Evolutionary conservation across 139 green algal genomes (phyloP).

Genomic region (Zygnema cylindricum): DNA sequence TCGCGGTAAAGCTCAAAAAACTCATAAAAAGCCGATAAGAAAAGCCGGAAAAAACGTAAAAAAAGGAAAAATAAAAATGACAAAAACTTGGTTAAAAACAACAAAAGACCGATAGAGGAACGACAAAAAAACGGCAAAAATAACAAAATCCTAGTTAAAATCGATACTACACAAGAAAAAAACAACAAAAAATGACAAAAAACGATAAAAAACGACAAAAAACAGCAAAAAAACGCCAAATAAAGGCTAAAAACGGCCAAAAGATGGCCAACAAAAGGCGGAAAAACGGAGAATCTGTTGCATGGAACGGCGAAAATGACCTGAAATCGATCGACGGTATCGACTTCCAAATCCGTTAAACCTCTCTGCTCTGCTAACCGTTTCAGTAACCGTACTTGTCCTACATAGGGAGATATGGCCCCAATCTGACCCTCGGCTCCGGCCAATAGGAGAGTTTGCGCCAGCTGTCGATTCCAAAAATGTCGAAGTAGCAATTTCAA

Average conservation of each 20-base stretch:
- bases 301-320: conserved; percentile 36
- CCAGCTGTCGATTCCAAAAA: conserved; percentile 22
- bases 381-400: conserved; percentile 69
- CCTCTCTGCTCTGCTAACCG: conserved; percentile 2
- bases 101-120: no score
- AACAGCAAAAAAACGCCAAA: no score
- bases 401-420: conserved; percentile 85
- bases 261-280: neutral
- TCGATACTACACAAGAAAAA: no score
- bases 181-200: no score
- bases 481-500: neutral
- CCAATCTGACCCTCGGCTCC: conserved; percentile 65
- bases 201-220: no score
- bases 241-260: neutral
- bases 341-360: conserved; percentile 78
- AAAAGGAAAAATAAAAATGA: no score
- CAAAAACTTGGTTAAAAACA: no score
- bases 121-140: no score
- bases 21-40: no score
- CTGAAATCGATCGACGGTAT: conserved; percentile 87
- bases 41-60: no score
- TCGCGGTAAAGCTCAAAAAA: no score
- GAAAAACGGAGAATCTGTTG: conserved; percentile 7
- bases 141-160: no score
- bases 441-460: neutral